Evolutionary conservation across 495 filamentous ascomycete species (phyloP).

Genomic region (Aspergillus indologenus): DNA sequence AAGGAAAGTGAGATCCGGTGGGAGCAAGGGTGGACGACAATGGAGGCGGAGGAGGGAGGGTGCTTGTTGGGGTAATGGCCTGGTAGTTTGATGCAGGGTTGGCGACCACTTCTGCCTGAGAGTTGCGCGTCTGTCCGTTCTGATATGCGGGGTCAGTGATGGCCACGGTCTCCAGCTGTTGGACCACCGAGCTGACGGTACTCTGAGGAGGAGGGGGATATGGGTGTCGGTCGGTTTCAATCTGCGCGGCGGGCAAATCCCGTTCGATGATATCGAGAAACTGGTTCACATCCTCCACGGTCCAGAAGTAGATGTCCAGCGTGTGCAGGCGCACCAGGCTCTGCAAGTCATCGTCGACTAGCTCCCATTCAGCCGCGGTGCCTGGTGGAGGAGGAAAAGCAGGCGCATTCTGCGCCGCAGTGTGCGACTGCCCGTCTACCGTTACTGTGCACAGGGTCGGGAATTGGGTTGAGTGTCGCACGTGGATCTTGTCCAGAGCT

Average conservation of each 20-base stretch:
- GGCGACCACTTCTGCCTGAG: slow-evolving; percentile 33
- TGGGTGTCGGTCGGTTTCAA: slow-evolving; percentile 48
- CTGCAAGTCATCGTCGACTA: slow-evolving; percentile 66
- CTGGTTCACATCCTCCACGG: slow-evolving; percentile 64
- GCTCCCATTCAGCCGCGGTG: slow-evolving; percentile 68
- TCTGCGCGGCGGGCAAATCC: slow-evolving; percentile 57
- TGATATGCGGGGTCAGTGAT: slow-evolving; percentile 62
- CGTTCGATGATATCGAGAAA: slow-evolving; percentile 66
- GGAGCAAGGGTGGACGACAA: slow-evolving; percentile 31
- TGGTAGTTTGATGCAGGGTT: slow-evolving; percentile 30
- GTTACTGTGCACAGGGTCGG: slow-evolving; percentile 71
- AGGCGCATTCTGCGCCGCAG: slow-evolving; percentile 8
- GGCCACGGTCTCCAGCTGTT: slow-evolving; percentile 77
- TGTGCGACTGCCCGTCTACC: slow-evolving; percentile 55
- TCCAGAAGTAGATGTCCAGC: slow-evolving; percentile 90
- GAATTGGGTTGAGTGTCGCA: slow-evolving; percentile 76
- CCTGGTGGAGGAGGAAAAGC: slow-evolving; percentile 33
- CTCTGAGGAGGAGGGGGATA: slow-evolving; percentile 47
- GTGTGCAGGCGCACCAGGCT: slow-evolving; percentile 75
- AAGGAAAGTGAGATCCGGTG: slow-evolving; percentile 32
- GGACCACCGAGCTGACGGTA: slow-evolving; percentile 78
- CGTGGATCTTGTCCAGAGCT: slow-evolving; percentile 62
- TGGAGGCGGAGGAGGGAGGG: slow-evolving; percentile 45
- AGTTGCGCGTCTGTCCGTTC: slow-evolving; percentile 51
- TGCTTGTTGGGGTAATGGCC: slow-evolving; percentile 11